Conservation (phyloP, 305 asterid species). For the Andrographis paniculata region DNA sequence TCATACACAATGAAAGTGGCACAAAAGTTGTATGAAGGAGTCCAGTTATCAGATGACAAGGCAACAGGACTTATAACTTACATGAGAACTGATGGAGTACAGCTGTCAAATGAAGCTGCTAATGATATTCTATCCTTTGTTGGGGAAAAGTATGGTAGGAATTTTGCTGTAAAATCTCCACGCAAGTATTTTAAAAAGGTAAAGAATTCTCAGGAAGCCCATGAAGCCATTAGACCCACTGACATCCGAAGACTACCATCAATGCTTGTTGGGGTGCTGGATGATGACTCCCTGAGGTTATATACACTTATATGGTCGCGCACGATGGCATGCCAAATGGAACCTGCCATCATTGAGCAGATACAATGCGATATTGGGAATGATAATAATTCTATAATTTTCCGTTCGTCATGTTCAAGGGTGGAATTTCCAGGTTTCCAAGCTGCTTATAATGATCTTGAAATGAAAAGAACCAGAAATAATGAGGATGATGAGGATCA, state of each 20-base stretch:
- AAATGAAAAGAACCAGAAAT: constrained; percentile 25
- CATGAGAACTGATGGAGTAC: constrained; percentile 91
- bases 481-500: constrained; percentile 34
- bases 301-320: constrained; percentile 82
- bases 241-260: constrained; percentile 70
- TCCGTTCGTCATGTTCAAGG: constrained; percentile 65
- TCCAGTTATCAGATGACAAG: constrained; percentile 58
- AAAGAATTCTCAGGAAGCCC: constrained; percentile 95
- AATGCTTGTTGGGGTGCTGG: constrained; percentile 63
- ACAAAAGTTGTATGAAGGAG: constrained; percentile 84
- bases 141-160: constrained; percentile 52
- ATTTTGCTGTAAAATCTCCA: constrained; percentile 44
- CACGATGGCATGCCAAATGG: constrained; percentile 89
- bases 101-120: constrained; percentile 73
- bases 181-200: constrained; percentile 82
- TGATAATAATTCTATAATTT: constrained; percentile 41
- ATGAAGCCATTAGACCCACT: constrained; percentile 96
- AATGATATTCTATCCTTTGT: constrained; percentile 59
- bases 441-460: constrained; percentile 59
- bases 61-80: constrained; percentile 79
- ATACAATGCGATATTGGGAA: constrained; percentile 67
- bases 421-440: constrained; percentile 59
- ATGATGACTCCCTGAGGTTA: constrained; percentile 67
- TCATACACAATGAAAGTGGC: constrained; percentile 78
- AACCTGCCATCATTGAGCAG: constrained; percentile 59